Conservation (phyloP, 176 grass and related monocot species). For the Stipa capillata region DNA sequence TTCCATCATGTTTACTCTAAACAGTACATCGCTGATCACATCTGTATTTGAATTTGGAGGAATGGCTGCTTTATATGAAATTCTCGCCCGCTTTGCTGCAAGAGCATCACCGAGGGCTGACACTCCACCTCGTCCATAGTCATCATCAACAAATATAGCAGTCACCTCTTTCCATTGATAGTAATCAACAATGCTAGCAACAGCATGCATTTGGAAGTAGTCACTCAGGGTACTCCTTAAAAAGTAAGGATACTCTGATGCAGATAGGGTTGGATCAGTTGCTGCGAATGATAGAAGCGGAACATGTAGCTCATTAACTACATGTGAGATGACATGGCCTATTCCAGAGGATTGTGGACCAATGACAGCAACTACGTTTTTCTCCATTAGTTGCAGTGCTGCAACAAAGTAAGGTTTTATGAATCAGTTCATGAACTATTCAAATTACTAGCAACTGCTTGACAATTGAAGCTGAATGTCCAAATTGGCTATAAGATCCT, state of each 20-base stretch:
- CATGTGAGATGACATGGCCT: slow-evolving; percentile 66
- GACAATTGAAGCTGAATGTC: not conserved
- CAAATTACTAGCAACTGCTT: not conserved
- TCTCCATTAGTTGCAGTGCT: slow-evolving; percentile 68
- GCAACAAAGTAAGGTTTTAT: slow-evolving; percentile 28
- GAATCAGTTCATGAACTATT: slow-evolving; percentile 20
- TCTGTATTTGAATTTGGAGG: slow-evolving; percentile 44
- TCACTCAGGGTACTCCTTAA: slow-evolving; percentile 58
- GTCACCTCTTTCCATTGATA: slow-evolving; percentile 69
- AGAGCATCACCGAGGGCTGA: slow-evolving; percentile 59
- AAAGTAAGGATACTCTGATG: slow-evolving; percentile 74
- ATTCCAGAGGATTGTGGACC: slow-evolving; percentile 74
- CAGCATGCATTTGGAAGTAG: slow-evolving; percentile 77
- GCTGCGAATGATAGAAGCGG: slow-evolving; percentile 74
- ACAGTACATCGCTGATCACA: slow-evolving; percentile 43
- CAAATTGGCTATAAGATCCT: not conserved
- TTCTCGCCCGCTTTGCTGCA: slow-evolving; percentile 36
- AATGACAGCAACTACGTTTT: slow-evolving; percentile 61
- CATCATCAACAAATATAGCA: slow-evolving; percentile 77
- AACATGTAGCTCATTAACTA: slow-evolving; percentile 64
- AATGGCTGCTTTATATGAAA: slow-evolving; percentile 73
- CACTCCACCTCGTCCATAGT: slow-evolving; percentile 68
- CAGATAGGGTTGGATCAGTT: slow-evolving; percentile 66
- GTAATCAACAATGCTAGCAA: slow-evolving; percentile 69
- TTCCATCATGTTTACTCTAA: slow-evolving; percentile 71